Percentiles rank a stretch among this genome's conserved stretches.
These are phyloP conservation scores for Phytophthora pluvialis DNA, from an alignment of 352 stramenopile species.

Conservation along the genomic window DNA sequence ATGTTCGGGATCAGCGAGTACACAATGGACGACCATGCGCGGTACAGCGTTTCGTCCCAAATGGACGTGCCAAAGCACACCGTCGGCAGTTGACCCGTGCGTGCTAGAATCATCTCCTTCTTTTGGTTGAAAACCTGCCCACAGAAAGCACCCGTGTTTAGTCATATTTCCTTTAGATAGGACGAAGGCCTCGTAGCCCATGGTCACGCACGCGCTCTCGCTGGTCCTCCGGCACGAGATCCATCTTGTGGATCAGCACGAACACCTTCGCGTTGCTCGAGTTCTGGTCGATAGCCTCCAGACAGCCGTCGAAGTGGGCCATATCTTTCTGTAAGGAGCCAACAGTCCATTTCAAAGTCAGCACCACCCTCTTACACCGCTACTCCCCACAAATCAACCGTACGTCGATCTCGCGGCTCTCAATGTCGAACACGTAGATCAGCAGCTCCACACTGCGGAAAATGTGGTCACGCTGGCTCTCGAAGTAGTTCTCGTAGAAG, in stretches of 20 bases:
- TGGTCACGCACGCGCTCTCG: slow-evolving; percentile 68
- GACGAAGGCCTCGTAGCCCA: not conserved
- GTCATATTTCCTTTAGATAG: not conserved
- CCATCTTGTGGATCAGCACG: slow-evolving; percentile 99
- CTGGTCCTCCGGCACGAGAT: slow-evolving; percentile 94
- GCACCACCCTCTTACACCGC: not conserved
- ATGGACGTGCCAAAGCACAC: slow-evolving; percentile 98
- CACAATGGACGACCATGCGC: slow-evolving; percentile 98
- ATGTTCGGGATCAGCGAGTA: slow-evolving; percentile 99
- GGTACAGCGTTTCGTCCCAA: slow-evolving; percentile 99
- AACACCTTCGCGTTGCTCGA: slow-evolving; percentile 99
- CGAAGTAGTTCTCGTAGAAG: slow-evolving; percentile 99
- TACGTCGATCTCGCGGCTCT: slow-evolving; percentile 87
- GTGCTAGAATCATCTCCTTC: slow-evolving; percentile 93
- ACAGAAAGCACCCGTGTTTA: slow-evolving; percentile 4
- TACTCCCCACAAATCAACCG: slow-evolving; percentile 11
- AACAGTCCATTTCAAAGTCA: slow-evolving; percentile 13
- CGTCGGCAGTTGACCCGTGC: slow-evolving; percentile 87
- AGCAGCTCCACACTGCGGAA: slow-evolving; percentile 98
- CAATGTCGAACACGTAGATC: slow-evolving; percentile 99
- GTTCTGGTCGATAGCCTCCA: slow-evolving; percentile 99
- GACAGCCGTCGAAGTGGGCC: slow-evolving; percentile 96
- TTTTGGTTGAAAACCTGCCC: slow-evolving; percentile 94
- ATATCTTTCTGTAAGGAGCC: slow-evolving; percentile 94
- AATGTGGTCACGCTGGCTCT: slow-evolving; percentile 98